phyloP scores from a whole-genome alignment of 371 early-diverging fungal species.

The Dinochytrium kinnereticum region DNA sequence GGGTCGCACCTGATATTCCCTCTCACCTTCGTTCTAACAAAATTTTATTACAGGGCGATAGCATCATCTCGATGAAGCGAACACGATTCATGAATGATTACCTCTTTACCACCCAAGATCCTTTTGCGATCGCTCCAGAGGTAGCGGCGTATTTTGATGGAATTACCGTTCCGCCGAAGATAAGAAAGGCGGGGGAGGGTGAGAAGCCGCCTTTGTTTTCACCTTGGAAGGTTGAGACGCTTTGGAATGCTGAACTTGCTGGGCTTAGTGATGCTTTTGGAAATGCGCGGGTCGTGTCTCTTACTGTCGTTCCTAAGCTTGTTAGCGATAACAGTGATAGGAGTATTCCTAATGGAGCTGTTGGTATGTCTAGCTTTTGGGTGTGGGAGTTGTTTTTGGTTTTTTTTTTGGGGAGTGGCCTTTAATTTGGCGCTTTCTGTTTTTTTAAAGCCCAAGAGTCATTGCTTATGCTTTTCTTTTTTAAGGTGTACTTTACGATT shows the following conservation, averaged over 20 bases:
- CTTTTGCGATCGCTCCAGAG: slow-evolving; percentile 2
- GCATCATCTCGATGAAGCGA: slow-evolving; percentile 2
- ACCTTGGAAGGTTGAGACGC: background rate
- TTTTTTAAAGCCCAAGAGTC: no score
- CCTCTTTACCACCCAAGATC: background rate
- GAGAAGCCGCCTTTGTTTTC: background rate
- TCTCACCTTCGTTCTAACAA: background rate
- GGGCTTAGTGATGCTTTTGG: background rate
- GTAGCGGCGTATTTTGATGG: slow-evolving; percentile 6
- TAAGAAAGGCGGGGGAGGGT: no score
- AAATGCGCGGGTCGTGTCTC: background rate
- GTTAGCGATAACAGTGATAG: background rate
- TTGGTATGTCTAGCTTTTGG: slow-evolving; percentile 5
- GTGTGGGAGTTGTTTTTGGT: no score
- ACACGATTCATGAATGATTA: background rate
- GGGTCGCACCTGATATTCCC: background rate
- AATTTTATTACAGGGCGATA: background rate
- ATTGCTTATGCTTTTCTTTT: no score
- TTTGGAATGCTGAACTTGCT: slow-evolving; percentile 15
- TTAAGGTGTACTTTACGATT: slow-evolving; percentile 19
- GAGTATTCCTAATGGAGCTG: background rate
- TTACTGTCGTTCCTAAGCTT: background rate
- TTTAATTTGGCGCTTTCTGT: no score
- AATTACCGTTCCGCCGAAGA: background rate
- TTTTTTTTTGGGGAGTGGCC: no score